Conservation (phyloP, 306 rosid species). For the Rosa rugosa region DNA sequence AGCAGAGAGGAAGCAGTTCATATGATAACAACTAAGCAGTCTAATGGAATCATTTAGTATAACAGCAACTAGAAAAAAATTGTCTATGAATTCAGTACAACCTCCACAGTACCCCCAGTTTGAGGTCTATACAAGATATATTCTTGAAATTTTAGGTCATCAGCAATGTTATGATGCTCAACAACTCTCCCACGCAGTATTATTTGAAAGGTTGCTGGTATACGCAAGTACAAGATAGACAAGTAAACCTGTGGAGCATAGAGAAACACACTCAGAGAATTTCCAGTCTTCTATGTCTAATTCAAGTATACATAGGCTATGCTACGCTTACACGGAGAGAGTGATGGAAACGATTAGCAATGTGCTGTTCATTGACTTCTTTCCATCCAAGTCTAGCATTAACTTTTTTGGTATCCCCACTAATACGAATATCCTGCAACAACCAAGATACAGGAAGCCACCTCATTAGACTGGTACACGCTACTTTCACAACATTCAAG, state of each 20-base stretch:
- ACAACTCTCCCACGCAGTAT: slow-evolving; percentile 73
- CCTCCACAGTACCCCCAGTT: slow-evolving; percentile 59
- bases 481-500: slow-evolving; percentile 10
- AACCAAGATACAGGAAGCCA: slow-evolving; percentile 27
- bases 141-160: slow-evolving; percentile 68
- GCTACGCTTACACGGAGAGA: slow-evolving; percentile 76
- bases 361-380: slow-evolving; percentile 63
- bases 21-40: slow-evolving; percentile 1
- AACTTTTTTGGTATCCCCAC: slow-evolving; percentile 55
- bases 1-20: slow-evolving; percentile 8
- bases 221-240: slow-evolving; percentile 87
- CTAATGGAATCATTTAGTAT: neutral
- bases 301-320: slow-evolving; percentile 18
- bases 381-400: slow-evolving; percentile 28
- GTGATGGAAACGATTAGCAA: slow-evolving; percentile 60
- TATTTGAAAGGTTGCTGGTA: slow-evolving; percentile 59
- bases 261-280: slow-evolving; percentile 29
- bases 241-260: slow-evolving; percentile 60
- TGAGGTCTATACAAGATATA: slow-evolving; percentile 69
- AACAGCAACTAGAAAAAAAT: neutral
- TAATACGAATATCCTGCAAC: slow-evolving; percentile 72
- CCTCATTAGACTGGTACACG: slow-evolving; percentile 17
- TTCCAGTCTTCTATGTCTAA: slow-evolving; percentile 3
- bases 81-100: slow-evolving; percentile 29
- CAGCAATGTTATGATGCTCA: slow-evolving; percentile 68